Evolutionary conservation across 495 filamentous ascomycete species (phyloP).

Genomic region (Penicillium egyptiacum): DNA sequence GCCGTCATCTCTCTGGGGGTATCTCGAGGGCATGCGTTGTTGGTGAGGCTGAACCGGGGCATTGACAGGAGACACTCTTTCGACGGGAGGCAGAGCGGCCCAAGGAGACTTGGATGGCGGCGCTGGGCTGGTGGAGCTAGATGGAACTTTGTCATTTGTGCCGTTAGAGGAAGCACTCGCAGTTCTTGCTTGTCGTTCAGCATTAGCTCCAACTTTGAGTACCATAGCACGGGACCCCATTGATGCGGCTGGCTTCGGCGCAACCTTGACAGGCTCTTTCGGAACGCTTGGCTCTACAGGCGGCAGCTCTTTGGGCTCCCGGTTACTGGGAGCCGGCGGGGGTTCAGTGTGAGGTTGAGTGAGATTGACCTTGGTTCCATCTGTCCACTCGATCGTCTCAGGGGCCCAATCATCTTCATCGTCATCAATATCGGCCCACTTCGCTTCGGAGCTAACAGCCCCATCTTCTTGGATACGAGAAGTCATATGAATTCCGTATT

Average conservation of each 20-base stretch:
- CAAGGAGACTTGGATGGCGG: constrained; percentile 85
- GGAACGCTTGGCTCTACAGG: constrained; percentile 22
- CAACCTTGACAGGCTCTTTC: constrained; percentile 35
- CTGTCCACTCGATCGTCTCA: constrained; percentile 94
- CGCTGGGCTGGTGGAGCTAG: constrained; percentile 77
- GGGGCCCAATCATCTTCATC: constrained; percentile 98
- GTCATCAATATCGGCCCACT: constrained; percentile 98
- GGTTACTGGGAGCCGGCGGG: constrained; percentile 22
- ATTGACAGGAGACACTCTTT: constrained; percentile 70
- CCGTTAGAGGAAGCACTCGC: constrained; percentile 64
- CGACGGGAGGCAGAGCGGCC: constrained; percentile 81
- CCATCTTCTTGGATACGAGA: constrained; percentile 83
- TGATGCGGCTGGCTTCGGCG: constrained; percentile 48
- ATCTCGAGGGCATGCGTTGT: constrained; percentile 30
- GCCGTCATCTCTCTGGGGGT: constrained; percentile 36
- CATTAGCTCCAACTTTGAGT: constrained; percentile 52
- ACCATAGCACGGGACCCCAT: constrained; percentile 56
- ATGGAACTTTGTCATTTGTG: constrained; percentile 68
- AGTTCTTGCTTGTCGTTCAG: constrained; percentile 51
- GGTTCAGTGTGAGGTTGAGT: constrained; percentile 48
- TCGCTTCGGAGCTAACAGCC: constrained; percentile 71
- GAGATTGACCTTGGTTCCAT: constrained; percentile 89
- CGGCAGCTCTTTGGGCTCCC: constrained; percentile 31
- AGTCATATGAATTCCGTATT: constrained; percentile 94
- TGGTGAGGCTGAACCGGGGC: constrained; percentile 42